Percentiles rank a stretch among this genome's conserved stretches.
These are phyloP conservation scores for Neodidymelliopsis sp. DNA, from an alignment of 2,329 filamentous ascomycete species.

Conservation along the genomic window DNA sequence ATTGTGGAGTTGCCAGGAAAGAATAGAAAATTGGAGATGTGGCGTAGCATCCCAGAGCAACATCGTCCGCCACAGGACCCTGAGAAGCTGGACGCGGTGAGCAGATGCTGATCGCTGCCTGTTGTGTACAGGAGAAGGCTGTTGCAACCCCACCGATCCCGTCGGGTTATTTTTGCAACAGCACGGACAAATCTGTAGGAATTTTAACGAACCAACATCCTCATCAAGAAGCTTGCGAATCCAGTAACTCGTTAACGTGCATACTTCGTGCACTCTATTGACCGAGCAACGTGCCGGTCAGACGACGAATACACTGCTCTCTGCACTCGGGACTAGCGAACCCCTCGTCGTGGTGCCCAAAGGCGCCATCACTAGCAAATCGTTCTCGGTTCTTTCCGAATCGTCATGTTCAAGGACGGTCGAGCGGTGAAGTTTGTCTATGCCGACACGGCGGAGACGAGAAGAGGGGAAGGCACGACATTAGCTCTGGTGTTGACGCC, in stretches of 20 bases:
- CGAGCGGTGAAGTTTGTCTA: conserved; percentile 2
- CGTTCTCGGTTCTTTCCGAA: conserved; percentile 12
- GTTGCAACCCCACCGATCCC: conserved; percentile 8
- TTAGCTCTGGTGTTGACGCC: conserved; percentile 12
- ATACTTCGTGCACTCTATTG: background rate
- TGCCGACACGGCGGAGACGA: conserved; percentile 15
- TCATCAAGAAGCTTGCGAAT: too few relatives aligned
- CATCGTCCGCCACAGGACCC: conserved; percentile 31
- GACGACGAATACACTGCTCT: background rate
- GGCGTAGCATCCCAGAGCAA: conserved; percentile 33
- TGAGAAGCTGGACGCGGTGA: conserved; percentile 24
- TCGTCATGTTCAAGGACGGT: background rate
- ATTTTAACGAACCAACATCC: too few relatives aligned
- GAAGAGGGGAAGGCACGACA: conserved; percentile 7
- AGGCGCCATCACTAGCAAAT: background rate
- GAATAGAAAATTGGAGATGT: conserved; percentile 27
- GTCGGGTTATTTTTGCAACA: conserved; percentile 14
- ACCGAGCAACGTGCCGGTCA: background rate
- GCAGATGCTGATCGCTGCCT: conserved; percentile 16
- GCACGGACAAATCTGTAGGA: conserved; percentile 1
- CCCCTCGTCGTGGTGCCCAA: background rate
- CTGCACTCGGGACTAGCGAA: conserved; percentile 1
- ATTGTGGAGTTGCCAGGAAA: conserved; percentile 25
- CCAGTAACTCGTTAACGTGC: too few relatives aligned
- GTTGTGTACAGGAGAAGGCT: conserved; percentile 11